A percentile compares a stretch with the other conserved stretches of the same genome.
Conservation (phyloP, 1,284 basidiomycete species). For the Lentinula novae-zelandiae region DNA sequence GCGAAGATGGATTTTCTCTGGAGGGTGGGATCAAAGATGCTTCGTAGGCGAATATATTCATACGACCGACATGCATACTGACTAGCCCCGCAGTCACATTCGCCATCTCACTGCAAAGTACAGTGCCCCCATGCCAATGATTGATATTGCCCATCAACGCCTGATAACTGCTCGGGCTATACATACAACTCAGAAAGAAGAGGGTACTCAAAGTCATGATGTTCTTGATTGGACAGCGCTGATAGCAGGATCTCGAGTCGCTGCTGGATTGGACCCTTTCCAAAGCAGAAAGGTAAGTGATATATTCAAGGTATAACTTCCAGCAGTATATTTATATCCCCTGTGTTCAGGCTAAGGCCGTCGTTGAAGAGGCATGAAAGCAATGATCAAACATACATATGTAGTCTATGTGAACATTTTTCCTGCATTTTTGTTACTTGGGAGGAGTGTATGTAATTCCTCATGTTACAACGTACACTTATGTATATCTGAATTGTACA, state of each 20-base stretch:
- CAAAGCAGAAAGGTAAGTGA: conserved; percentile 37
- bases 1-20: conserved; percentile 78
- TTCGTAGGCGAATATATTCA: conserved; percentile 31
- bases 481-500: not conserved
- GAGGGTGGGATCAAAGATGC: conserved; percentile 86
- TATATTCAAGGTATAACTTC: not conserved
- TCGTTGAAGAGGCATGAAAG: conserved; percentile 12
- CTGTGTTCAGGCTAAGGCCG: conserved; percentile 21
- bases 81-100: conserved; percentile 27
- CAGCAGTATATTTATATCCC: not conserved
- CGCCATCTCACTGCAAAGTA: conserved; percentile 56
- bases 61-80: not conserved
- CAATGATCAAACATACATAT: too few relatives aligned
- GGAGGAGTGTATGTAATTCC: too few relatives aligned
- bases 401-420: too few relatives aligned
- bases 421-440: too few relatives aligned
- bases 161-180: conserved; percentile 76
- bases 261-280: conserved; percentile 65
- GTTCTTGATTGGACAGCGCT: conserved; percentile 72
- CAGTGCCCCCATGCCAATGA: conserved; percentile 77
- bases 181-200: conserved; percentile 43
- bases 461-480: too few relatives aligned
- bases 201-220: conserved; percentile 45
- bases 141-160: conserved; percentile 77
- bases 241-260: conserved; percentile 63